Base-by-base conservation (phyloP, 257 asterid genomes). In the Plantago elongata region DNA sequence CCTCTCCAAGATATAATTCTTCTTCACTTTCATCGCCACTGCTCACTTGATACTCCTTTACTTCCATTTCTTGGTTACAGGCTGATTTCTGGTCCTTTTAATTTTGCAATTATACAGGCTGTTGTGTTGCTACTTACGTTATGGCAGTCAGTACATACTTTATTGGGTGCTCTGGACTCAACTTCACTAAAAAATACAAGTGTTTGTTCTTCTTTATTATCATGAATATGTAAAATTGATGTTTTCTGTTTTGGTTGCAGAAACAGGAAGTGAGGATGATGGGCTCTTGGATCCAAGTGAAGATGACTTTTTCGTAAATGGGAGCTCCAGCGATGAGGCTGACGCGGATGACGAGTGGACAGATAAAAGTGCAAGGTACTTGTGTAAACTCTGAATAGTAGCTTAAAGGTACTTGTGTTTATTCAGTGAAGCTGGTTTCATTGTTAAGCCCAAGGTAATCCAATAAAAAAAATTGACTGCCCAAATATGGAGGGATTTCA, bases 251-350 rank as follows among this genome's bases (percentile, higher is more conserved):
- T 2, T 22, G 27, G 27, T 17, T 55, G 68, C 91, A 93, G 99
- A 93, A 79, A 93, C 99, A 5, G 99, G 97, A 68, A 89, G 94
- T 57, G 99, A 93, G 75, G 99, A 93, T 50, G 99, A 89, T 78
- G 99, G 94, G 50, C 85, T 81, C 64, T 75, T 89, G 68, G 95
- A 93, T 74, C 73, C 68, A 59, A 85, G 96, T 62, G 95, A 85
- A 4, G 99, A 93, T 69, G 99, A 89, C 79, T 89, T 89, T 82
- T 89, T 89, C 73, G 62, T 84, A 58, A 66, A 79, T 69, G 97
- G 94, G 67, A 87, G 95, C 84, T 93, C 99, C 51, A 89, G 97
- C 69, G 98, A 89, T 56, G 96, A 87, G 5, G 93, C 85, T 59
- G 85, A 93, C 52, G 96, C 99, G 54, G 99, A 89, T 78, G 97